These are phyloP conservation scores for Apiospora pterosperma DNA, from an alignment of 2,329 filamentous ascomycete species.

Conservation along the genomic window DNA sequence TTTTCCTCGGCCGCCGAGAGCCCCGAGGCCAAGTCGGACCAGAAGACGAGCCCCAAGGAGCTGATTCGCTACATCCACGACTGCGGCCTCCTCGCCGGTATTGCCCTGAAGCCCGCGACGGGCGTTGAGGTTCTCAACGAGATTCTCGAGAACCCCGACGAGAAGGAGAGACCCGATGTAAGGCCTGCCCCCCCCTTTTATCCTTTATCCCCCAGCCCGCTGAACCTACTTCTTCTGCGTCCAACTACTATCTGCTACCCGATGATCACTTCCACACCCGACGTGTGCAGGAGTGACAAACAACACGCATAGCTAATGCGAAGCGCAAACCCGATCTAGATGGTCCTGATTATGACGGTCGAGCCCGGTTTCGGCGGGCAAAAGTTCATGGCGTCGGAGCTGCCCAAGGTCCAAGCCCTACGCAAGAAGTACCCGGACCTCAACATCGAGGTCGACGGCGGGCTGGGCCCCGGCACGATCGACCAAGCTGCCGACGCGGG, in stretches of 20 bases:
- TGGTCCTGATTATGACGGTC: constrained; percentile 98
- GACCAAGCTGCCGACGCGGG: constrained; percentile 92
- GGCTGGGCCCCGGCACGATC: constrained; percentile 82
- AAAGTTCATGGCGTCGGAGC: constrained; percentile 95
- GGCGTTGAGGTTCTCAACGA: constrained; percentile 90
- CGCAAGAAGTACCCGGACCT: constrained; percentile 82
- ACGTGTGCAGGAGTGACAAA: not conserved
- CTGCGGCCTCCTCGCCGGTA: constrained; percentile 82
- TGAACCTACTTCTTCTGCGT: not conserved
- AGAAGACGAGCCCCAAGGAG: constrained; percentile 77
- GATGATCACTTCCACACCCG: not conserved
- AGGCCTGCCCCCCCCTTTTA: constrained; percentile 29
- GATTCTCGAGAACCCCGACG: constrained; percentile 70
- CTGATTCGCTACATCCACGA: constrained; percentile 90
- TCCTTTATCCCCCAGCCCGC: not conserved
- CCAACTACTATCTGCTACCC: too few species aligned
- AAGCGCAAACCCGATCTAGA: constrained; percentile 45
- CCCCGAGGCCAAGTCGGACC: constrained; percentile 65
- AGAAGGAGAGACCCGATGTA: constrained; percentile 83
- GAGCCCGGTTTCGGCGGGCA: constrained; percentile 96
- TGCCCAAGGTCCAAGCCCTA: constrained; percentile 87
- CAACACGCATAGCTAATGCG: not conserved
- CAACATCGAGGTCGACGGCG: constrained; percentile 97
- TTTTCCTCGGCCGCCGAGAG: constrained; percentile 81
- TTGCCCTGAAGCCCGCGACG: constrained; percentile 93